These are phyloP conservation scores for Stemphylium lycopersici DNA, from an alignment of 2,329 filamentous ascomycete genomes.

Conservation along the genomic window DNA sequence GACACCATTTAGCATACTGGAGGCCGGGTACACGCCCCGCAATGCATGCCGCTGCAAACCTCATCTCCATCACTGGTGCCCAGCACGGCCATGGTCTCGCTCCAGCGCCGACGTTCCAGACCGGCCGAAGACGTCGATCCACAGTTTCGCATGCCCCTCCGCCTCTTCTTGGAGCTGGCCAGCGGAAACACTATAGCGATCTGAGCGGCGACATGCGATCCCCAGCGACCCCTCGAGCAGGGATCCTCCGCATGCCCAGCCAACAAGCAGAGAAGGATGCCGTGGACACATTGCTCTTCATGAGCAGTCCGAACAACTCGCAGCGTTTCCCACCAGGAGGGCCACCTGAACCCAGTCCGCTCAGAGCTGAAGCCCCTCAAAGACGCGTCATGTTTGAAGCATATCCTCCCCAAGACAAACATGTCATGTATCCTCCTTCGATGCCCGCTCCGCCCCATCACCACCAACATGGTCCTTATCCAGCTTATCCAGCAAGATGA, in stretches of 20 bases:
- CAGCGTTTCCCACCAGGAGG: slow-evolving; percentile 35
- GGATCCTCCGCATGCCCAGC: slow-evolving; percentile 70
- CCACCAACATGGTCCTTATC: slow-evolving; percentile 33
- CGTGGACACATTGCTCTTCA: slow-evolving; percentile 78
- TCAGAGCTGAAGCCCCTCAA: slow-evolving; percentile 37
- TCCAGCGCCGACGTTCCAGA: slow-evolving; percentile 41
- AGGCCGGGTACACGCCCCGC: slow-evolving; percentile 33
- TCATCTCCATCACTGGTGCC: slow-evolving; percentile 38
- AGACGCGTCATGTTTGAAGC: slow-evolving; percentile 48
- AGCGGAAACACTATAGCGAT: slow-evolving; percentile 44
- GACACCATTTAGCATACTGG: slow-evolving; percentile 34
- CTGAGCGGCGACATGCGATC: slow-evolving; percentile 34
- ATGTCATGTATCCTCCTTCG: slow-evolving; percentile 27
- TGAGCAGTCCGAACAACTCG: slow-evolving; percentile 79
- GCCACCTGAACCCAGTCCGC: slow-evolving; percentile 36
- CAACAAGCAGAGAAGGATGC: slow-evolving; percentile 79
- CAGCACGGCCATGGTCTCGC: slow-evolving; percentile 35
- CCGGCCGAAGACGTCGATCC: slow-evolving; percentile 45
- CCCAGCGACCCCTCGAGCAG: slow-evolving; percentile 45
- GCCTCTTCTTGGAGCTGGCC: slow-evolving; percentile 33
- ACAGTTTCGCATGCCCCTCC: slow-evolving; percentile 42
- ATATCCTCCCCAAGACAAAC: slow-evolving; percentile 35
- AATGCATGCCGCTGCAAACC: slow-evolving; percentile 34
- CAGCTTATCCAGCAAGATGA: slow-evolving; percentile 37
- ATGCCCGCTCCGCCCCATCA: slow-evolving; percentile 32